Conservation (phyloP, 75 land plant genomes). For the Larix kaempferi region DNA sequence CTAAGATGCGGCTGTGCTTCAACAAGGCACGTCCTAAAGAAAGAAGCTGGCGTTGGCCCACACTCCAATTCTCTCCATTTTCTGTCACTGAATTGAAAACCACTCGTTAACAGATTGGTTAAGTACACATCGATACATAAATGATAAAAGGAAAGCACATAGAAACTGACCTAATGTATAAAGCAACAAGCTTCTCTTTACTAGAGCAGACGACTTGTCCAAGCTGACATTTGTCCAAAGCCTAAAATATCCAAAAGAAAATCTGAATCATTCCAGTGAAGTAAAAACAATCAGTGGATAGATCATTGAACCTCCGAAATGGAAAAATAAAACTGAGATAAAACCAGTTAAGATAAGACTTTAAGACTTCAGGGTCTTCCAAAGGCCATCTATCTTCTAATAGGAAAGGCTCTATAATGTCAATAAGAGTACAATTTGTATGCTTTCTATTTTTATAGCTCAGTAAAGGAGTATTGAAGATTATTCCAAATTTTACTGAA, state of each 20-base stretch:
- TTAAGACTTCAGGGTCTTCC: background rate
- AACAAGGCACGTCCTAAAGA: constrained; percentile 44
- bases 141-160: background rate
- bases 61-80: constrained; percentile 61
- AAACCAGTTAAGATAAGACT: background rate
- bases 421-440: no score
- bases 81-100: constrained; percentile 30
- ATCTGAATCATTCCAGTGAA: background rate
- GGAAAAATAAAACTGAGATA: background rate
- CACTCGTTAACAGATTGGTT: background rate
- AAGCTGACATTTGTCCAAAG: constrained; percentile 46
- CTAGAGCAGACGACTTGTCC: constrained; percentile 35
- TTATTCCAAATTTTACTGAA: no score
- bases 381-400: background rate
- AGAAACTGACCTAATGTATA: constrained; percentile 28
- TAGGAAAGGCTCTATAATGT: background rate
- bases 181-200: constrained; percentile 43
- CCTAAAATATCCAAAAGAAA: constrained; percentile 14
- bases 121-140: background rate
- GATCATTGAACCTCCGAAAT: background rate
- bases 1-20: constrained; percentile 35
- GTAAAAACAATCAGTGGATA: background rate
- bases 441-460: no score
- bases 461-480: no score
- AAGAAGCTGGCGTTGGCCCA: constrained; percentile 42